A percentile compares a stretch with the other conserved stretches of the same genome.
phyloP scores from a whole-genome alignment of 345 rosid species.

The Aquilaria malaccensis region DNA sequence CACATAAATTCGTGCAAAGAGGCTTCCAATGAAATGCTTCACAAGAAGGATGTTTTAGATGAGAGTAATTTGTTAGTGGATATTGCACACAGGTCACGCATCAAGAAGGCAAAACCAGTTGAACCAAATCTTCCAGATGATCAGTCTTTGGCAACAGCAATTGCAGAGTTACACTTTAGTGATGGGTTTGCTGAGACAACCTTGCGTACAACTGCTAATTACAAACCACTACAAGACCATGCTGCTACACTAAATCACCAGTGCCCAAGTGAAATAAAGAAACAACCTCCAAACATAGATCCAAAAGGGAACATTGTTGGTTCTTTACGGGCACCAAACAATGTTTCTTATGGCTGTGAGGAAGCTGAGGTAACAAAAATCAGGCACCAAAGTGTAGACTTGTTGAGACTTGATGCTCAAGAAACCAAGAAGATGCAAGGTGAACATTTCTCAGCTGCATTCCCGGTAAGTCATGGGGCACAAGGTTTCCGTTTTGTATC shows the following conservation, averaged over 20 bases:
- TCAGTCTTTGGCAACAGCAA: slow-evolving; percentile 44
- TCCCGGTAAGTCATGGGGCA: slow-evolving; percentile 38
- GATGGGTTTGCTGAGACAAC: slow-evolving; percentile 10
- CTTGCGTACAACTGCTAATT: slow-evolving; percentile 18
- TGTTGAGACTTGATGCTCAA: slow-evolving; percentile 24
- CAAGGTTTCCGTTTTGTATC: slow-evolving; percentile 34
- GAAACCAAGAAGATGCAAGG: slow-evolving; percentile 36
- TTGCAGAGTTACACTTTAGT: slow-evolving; percentile 35
- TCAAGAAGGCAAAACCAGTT: slow-evolving; percentile 22
- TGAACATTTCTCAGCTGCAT: slow-evolving; percentile 26
- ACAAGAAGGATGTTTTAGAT: slow-evolving; percentile 22
- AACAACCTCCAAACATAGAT: slow-evolving; percentile 16
- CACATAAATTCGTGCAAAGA: slow-evolving; percentile 33
- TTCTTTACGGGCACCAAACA: slow-evolving; percentile 26
- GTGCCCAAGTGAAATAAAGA: slow-evolving; percentile 20
- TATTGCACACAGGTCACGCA: slow-evolving; percentile 22
- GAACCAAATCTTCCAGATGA: slow-evolving; percentile 51
- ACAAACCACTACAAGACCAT: slow-evolving; percentile 18
- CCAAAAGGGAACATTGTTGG: slow-evolving; percentile 27
- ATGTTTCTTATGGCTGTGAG: slow-evolving; percentile 27
- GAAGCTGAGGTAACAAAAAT: slow-evolving; percentile 27
- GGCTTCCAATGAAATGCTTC: slow-evolving; percentile 21
- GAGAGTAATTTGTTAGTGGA: slow-evolving; percentile 16
- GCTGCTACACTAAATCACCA: slow-evolving; percentile 23
- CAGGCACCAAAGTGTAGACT: slow-evolving; percentile 22